These are phyloP conservation scores for Pseudogymnoascus sp. DNA, from an alignment of 2,329 filamentous ascomycete genomes.

Conservation along the genomic window DNA sequence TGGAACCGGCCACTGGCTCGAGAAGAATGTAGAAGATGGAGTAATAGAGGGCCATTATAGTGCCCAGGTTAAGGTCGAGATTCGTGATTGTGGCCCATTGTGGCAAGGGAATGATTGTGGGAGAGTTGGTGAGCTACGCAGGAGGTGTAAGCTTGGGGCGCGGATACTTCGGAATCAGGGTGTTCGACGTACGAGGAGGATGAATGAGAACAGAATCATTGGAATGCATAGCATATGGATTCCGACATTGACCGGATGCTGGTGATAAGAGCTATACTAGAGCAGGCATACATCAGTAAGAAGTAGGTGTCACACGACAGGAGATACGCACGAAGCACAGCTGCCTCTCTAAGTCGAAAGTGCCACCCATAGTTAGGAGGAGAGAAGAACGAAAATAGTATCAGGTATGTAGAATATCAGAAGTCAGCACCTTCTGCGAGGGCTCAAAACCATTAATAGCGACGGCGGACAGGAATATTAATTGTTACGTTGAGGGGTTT, in stretches of 20 bases:
- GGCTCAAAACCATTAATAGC: not conserved
- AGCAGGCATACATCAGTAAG: slow-evolving; percentile 16
- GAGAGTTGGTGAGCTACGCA: slow-evolving; percentile 52
- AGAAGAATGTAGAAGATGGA: slow-evolving; percentile 79
- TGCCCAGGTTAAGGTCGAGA: slow-evolving; percentile 58
- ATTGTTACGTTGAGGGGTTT: not conserved
- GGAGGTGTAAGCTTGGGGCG: slow-evolving; percentile 19
- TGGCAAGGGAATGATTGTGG: slow-evolving; percentile 56
- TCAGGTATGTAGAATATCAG: not conserved
- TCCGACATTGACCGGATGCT: slow-evolving; percentile 65
- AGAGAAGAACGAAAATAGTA: not conserved
- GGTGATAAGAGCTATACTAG: slow-evolving; percentile 79
- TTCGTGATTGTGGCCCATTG: slow-evolving; percentile 61
- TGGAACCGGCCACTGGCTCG: slow-evolving; percentile 82
- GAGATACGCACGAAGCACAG: slow-evolving; percentile 64
- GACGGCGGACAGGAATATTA: not conserved
- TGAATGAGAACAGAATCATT: slow-evolving; percentile 61
- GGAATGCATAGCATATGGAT: slow-evolving; percentile 79
- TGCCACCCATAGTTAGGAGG: not conserved
- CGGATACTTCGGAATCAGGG: slow-evolving; percentile 3
- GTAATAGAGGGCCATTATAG: slow-evolving; percentile 59
- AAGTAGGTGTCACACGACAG: not conserved
- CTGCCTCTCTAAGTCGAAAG: slow-evolving; percentile 73
- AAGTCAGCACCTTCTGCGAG: not conserved
- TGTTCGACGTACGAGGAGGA: slow-evolving; percentile 55